A percentile compares a stretch with the other conserved stretches of the same genome.
phyloP scores from a whole-genome alignment of 2,329 filamentous ascomycete genomes.

The Fusarium sp. region DNA sequence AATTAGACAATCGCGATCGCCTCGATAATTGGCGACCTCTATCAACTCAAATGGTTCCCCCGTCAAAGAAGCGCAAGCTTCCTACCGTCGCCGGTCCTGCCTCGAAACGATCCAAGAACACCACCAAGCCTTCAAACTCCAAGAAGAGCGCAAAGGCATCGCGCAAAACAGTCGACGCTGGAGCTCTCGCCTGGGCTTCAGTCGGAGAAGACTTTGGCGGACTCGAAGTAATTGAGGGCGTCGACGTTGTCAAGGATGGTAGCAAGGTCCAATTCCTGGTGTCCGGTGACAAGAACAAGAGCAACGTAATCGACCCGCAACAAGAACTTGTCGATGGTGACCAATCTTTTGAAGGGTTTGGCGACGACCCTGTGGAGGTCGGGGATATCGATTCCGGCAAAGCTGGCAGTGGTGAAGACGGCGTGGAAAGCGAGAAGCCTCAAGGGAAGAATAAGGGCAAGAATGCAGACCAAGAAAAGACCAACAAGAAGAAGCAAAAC shows the following conservation, averaged over 20 bases:
- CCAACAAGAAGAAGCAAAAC: constrained; percentile 16
- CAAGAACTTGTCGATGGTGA: constrained; percentile 51
- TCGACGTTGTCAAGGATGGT: constrained; percentile 81
- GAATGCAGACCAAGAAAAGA: constrained; percentile 40
- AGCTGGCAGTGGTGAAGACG: constrained; percentile 48
- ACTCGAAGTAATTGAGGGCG: constrained; percentile 89
- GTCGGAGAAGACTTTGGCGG: constrained; percentile 96
- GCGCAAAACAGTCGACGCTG: constrained; percentile 54
- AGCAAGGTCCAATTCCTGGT: constrained; percentile 68
- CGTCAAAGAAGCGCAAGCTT: constrained; percentile 55
- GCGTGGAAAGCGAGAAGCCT: constrained; percentile 46
- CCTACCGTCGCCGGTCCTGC: constrained; percentile 47
- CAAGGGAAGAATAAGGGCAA: constrained; percentile 48
- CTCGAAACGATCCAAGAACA: constrained; percentile 52
- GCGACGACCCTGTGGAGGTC: constrained; percentile 57
- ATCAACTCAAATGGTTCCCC: constrained; percentile 47
- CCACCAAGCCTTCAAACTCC: constrained; percentile 23
- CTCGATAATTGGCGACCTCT: constrained; percentile 7
- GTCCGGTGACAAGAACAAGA: constrained; percentile 54
- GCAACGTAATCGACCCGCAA: constrained; percentile 48
- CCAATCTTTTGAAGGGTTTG: constrained; percentile 74
- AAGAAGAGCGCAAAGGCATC: constrained; percentile 44
- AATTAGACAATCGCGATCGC: constrained; percentile 2
- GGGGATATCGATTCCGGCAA: constrained; percentile 48
- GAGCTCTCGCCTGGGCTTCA: constrained; percentile 70